Conservation (phyloP, 768 basidiomycete species). For the Collybia nuda region DNA sequence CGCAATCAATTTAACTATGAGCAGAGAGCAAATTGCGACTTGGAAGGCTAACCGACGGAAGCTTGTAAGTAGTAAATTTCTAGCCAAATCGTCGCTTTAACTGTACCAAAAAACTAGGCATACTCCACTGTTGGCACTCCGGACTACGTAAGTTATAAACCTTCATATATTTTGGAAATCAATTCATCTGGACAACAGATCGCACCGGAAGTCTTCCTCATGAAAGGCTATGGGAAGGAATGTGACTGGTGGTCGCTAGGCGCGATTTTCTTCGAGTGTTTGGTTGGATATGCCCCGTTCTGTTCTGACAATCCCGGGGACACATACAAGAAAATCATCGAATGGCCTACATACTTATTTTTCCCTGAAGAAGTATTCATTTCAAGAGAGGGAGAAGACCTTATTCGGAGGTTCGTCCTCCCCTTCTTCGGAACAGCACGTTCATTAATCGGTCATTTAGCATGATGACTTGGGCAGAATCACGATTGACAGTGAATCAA, state of each 20-base stretch:
- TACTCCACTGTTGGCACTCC: conserved; percentile 86
- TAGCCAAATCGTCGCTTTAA: not conserved
- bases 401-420: conserved; percentile 72
- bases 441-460: conserved; percentile 33
- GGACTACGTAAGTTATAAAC: conserved; percentile 50
- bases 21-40: conserved; percentile 93
- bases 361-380: conserved; percentile 97
- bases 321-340: conserved; percentile 97
- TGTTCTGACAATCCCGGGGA: conserved; percentile 97
- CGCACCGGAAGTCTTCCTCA: conserved; percentile 95
- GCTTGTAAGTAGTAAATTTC: conserved; percentile 50
- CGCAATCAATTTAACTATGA: conserved; percentile 96
- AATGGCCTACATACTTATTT: conserved; percentile 88
- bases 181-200: conserved; percentile 51
- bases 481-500: conserved; percentile 76
- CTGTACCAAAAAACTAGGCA: conserved; percentile 50
- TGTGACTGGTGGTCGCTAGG: conserved; percentile 99
- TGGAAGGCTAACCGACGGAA: conserved; percentile 99
- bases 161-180: not conserved
- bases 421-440: not conserved
- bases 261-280: conserved; percentile 98
- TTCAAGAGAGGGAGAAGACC: conserved; percentile 86
- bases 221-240: conserved; percentile 97
- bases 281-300: conserved; percentile 97
- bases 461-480: conserved; percentile 83